These are phyloP conservation scores for Citrus trifoliata DNA, from an alignment of 345 rosid species.

Conservation along the genomic window DNA sequence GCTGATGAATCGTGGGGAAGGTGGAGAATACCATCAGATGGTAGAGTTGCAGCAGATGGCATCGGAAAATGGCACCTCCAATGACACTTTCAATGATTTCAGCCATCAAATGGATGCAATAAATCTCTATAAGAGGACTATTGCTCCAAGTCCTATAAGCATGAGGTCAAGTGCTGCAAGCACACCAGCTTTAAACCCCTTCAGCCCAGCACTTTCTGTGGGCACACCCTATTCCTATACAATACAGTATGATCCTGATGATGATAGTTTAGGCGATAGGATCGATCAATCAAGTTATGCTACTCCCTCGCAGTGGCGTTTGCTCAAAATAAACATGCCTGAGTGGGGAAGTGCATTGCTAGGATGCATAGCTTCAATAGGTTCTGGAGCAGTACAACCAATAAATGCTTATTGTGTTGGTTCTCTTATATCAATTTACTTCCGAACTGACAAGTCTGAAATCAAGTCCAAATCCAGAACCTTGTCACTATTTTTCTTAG, in stretches of 20 bases:
- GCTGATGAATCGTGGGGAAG: conserved; percentile 33
- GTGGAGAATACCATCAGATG: conserved; percentile 52
- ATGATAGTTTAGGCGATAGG: conserved; percentile 32
- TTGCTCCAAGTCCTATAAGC: conserved; percentile 45
- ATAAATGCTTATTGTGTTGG: conserved; percentile 69
- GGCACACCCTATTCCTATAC: conserved; percentile 57
- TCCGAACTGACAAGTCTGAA: conserved; percentile 32
- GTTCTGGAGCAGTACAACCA: conserved; percentile 63
- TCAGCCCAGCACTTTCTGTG: conserved; percentile 56
- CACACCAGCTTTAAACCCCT: conserved; percentile 47
- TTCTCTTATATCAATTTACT: conserved; percentile 52
- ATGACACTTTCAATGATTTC: conserved; percentile 15
- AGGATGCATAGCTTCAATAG: conserved; percentile 62
- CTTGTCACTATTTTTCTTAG: conserved; percentile 50
- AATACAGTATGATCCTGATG: conserved; percentile 35
- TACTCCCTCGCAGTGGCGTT: conserved; percentile 57
- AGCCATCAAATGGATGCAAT: conserved; percentile 24
- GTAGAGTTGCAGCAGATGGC: conserved; percentile 44
- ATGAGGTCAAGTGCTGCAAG: conserved; percentile 36
- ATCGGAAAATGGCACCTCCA: conserved; percentile 20
- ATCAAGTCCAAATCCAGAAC: conserved; percentile 41
- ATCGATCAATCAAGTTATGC: conserved; percentile 21
- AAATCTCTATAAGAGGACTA: conserved; percentile 16
- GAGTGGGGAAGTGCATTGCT: conserved; percentile 46
- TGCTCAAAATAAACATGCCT: conserved; percentile 55